phyloP scores from a whole-genome alignment of 2,329 filamentous ascomycete species.

The Fusarium begoniae region DNA sequence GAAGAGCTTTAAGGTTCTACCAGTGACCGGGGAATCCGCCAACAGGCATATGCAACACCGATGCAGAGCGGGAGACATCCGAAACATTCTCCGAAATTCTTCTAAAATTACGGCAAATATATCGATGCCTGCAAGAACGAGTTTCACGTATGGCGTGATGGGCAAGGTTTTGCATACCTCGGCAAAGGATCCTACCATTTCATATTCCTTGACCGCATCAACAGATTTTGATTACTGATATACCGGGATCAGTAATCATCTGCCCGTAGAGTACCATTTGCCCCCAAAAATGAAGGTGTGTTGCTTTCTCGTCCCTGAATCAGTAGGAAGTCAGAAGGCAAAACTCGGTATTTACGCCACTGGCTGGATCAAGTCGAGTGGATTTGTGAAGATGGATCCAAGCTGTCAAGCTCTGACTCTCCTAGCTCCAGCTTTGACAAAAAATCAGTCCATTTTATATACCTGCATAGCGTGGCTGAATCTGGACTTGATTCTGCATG shows the following conservation, averaged over 20 bases:
- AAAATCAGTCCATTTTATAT: not conserved
- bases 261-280: not conserved
- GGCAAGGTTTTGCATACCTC: not conserved
- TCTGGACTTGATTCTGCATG: not conserved
- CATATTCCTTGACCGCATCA: not conserved
- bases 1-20: no score
- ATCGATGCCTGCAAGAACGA: not conserved
- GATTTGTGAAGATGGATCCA: not conserved
- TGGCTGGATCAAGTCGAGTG: not conserved
- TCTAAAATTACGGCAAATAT: not conserved
- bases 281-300: fast-evolving
- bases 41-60: not conserved
- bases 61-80: not conserved
- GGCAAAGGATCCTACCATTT: not conserved
- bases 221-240: not conserved
- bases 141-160: not conserved
- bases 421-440: not conserved
- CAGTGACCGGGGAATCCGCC: not conserved
- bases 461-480: not conserved
- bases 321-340: not conserved
- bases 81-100: not conserved
- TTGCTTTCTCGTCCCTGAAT: not conserved
- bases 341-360: not conserved
- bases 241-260: not conserved
- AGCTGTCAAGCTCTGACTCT: not conserved